phyloP scores from a whole-genome alignment of 1,284 basidiomycete genomes.

The Ceratorhiza oryzae-sativae region DNA sequence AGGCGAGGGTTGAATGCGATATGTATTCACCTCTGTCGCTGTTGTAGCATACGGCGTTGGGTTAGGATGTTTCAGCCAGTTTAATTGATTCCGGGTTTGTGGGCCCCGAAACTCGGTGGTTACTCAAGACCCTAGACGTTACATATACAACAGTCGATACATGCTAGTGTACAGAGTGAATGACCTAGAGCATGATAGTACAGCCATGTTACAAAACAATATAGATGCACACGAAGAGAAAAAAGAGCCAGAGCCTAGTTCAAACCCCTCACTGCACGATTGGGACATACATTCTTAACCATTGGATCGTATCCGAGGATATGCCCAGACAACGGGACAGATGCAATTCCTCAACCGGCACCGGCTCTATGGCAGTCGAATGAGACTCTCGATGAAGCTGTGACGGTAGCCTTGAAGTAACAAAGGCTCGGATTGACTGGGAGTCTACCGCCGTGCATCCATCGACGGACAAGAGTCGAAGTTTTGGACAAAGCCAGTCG shows the following conservation, averaged over 20 bases:
- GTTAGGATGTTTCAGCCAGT: neutral
- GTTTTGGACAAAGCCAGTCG: constrained; percentile 31
- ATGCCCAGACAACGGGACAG: constrained; percentile 24
- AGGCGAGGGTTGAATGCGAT: constrained; percentile 39
- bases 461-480: constrained; percentile 16
- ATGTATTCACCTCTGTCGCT: constrained; percentile 39
- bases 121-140: neutral
- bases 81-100: constrained; percentile 39
- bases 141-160: neutral
- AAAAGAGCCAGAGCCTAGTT: neutral
- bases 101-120: neutral
- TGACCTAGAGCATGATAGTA: neutral
- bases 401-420: constrained; percentile 2
- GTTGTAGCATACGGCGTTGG: neutral
- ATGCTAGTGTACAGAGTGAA: neutral
- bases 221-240: neutral
- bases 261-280: constrained; percentile 9
- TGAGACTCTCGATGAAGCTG: neutral
- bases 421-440: constrained; percentile 5
- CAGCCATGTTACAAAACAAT: neutral
- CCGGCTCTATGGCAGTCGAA: neutral
- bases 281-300: constrained; percentile 33
- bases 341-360: constrained; percentile 24
- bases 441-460: constrained; percentile 33
- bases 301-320: constrained; percentile 16